A percentile compares a stretch with the other conserved stretches of the same genome.
phyloP scores from a whole-genome alignment of 208 protist species.

The Wallacemonas sp. region DNA sequence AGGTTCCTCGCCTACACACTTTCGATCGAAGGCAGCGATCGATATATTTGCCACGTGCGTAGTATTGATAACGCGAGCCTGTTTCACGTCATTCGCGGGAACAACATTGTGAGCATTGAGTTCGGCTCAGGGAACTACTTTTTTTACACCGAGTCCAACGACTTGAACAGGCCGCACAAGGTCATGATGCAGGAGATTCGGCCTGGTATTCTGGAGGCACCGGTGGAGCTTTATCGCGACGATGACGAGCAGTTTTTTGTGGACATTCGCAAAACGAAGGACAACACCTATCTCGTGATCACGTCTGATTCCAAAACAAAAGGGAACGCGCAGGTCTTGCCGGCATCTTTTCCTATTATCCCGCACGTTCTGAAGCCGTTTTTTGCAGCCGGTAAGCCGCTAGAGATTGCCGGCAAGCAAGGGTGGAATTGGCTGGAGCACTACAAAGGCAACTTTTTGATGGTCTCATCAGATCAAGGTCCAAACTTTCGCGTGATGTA shows the following conservation, averaged over 20 bases:
- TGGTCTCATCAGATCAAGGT: constrained; percentile 83
- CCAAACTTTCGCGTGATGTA: constrained; percentile 84
- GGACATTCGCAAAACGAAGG: constrained; percentile 88
- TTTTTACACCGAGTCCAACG: constrained; percentile 91
- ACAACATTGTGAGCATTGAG: constrained; percentile 91
- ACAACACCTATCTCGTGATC: constrained; percentile 78
- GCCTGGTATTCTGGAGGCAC: constrained; percentile 77
- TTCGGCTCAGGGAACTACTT: constrained; percentile 85
- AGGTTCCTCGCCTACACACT: constrained; percentile 90
- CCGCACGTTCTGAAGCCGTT: constrained; percentile 61
- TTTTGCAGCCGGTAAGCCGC: constrained; percentile 63
- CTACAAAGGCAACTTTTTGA: constrained; percentile 83
- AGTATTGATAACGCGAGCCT: constrained; percentile 88
- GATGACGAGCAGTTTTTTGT: constrained; percentile 91
- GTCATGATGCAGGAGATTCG: constrained; percentile 91
- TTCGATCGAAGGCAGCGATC: constrained; percentile 85
- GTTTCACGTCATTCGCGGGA: constrained; percentile 90
- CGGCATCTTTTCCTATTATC: constrained; percentile 83
- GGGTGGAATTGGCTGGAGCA: constrained; percentile 91
- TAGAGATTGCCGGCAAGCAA: constrained; percentile 79
- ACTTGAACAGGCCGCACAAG: constrained; percentile 81
- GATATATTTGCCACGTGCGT: constrained; percentile 90
- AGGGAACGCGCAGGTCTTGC: constrained; percentile 72
- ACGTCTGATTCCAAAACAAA: constrained; percentile 90
- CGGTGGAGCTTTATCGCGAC: constrained; percentile 86